Base-by-base conservation (phyloP, 345 rosid genomes). In the Linum lewisii region DNA sequence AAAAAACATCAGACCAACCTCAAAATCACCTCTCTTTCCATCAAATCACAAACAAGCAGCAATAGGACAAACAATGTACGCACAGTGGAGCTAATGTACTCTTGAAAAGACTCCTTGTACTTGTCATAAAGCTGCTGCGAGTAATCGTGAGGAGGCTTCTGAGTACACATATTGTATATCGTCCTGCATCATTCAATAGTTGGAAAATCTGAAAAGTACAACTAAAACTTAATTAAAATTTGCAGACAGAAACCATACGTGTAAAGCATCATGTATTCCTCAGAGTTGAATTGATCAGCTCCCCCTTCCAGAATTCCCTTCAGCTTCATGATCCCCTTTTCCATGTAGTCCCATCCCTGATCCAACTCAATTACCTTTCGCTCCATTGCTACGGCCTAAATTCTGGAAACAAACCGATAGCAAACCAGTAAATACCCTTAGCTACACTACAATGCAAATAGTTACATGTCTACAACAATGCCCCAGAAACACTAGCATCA, bases 241-340 rank as follows among this genome's bases (percentile, higher is more conserved):
- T 23, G 47, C 23, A 32, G 21, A 21, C 18, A 4, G 11, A 60
- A 57, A 24, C 53, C 10, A 20, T 70, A 70, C 66, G 79, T 75
- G 63, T 78, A 75, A 19, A 76, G 70, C 69, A 62, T 73, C 74
- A 78, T 72, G 69, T 49, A 75, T 36, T 78, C 82, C 42, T 65
- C 74, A 1, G 79, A 56, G 51, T 58, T 73, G 71, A 78, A 72
- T 5, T 66, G 75, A 58, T 75, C 79, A 4, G 70, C 67, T 4
- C 36, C 55, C 44, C 79, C 78, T 61, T 77, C 60, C 22, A 57
- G 36, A 34, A 57, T 57, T 8, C 34, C 32, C 60, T 57, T 57
- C 60, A 57, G 44, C 44, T 57, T 57, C 11, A 45, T 57, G 60
- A 57, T 57, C 14, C 60, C 60, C 7, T n/a, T 71, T 58, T 21